These are phyloP conservation scores for Salvia sclarea DNA, from an alignment of 305 asterid genomes.

Conservation along the genomic window DNA sequence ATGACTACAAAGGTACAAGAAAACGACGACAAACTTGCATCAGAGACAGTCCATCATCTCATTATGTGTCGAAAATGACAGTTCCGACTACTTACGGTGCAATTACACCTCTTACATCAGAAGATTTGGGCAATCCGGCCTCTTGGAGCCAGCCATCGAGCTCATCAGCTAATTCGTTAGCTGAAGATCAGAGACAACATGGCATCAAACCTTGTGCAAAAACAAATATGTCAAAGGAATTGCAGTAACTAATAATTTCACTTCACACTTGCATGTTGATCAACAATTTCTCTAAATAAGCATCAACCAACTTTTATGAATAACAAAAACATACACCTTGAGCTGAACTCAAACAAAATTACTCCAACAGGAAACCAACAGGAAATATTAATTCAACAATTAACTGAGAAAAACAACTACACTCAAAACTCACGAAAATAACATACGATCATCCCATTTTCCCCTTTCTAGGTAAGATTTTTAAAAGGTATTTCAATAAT, in stretches of 20 bases:
- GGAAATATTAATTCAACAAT: not conserved
- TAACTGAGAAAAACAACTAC: not conserved
- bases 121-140: conserved; percentile 63
- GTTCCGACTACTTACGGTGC: conserved; percentile 78
- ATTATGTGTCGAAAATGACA: conserved; percentile 8
- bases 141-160: conserved; percentile 88
- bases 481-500: too few relatives aligned
- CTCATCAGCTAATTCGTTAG: conserved; percentile 65
- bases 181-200: conserved; percentile 41
- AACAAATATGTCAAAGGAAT: not conserved
- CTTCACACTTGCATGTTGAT: not conserved
- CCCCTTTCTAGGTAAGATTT: not conserved
- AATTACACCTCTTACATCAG: conserved; percentile 92
- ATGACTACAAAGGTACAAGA: conserved; percentile 63
- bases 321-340: not conserved
- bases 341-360: not conserved
- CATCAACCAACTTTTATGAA: not conserved
- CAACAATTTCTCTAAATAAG: conserved; percentile 4
- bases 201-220: conserved; percentile 19
- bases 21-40: conserved; percentile 25
- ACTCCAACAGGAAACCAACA: not conserved
- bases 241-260: not conserved
- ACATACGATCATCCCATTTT: not conserved
- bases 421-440: not conserved
- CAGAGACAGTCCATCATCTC: not conserved